Base-by-base conservation (phyloP, 345 rosid genomes). In the Turnera subulata region DNA sequence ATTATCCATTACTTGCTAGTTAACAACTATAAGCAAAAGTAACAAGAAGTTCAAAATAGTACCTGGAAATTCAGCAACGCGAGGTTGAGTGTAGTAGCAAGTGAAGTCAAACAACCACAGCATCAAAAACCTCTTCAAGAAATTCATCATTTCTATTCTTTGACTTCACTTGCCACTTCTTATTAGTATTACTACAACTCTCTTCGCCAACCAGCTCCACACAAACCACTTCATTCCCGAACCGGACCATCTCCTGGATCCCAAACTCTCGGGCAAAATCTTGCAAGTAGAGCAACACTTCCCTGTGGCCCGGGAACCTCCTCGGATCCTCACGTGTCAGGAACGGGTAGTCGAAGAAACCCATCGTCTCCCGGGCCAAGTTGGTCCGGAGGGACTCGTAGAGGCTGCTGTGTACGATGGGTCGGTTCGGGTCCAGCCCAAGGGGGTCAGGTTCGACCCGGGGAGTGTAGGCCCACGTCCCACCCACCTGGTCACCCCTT, bases 361-460 rank as follows among this genome's bases (percentile, higher is more conserved):
- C 68, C 71, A 69, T 74, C 6, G 24, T 7, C 51, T 62, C 54
- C 29, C 78, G 50, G 13, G 65, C 65, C 17, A 69, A 37, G 56
- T 74, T 74, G 38, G 33, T 46, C 38, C 71, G 56, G 32, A 74
- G 68, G 17, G 71, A 61, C 20, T 49, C 16, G 65, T 65, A 65
- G 19, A 69, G 38, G 59, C 74, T 68, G 26, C 51, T 18, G 50
- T 52, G 65, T 46, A 65, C 50, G 0, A 66, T 25, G 23, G 21
- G 38, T 2, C 78, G 61, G 54, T 7, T n/a, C 19, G 64, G 71
- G 60, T 69, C 71, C 4, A 64, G 19, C 14, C 74, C 71, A 11
- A 61, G 26, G 5, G 45, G 71, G 59, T 73, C 68, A 0, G 74
- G 16, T 26, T 68, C 78, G 24, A 58, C 40, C 43, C 46, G 56